Evolutionary conservation across 1,139 yeast genomes (phyloP).

Genomic region (Scheffersomyces parashehatae): DNA sequence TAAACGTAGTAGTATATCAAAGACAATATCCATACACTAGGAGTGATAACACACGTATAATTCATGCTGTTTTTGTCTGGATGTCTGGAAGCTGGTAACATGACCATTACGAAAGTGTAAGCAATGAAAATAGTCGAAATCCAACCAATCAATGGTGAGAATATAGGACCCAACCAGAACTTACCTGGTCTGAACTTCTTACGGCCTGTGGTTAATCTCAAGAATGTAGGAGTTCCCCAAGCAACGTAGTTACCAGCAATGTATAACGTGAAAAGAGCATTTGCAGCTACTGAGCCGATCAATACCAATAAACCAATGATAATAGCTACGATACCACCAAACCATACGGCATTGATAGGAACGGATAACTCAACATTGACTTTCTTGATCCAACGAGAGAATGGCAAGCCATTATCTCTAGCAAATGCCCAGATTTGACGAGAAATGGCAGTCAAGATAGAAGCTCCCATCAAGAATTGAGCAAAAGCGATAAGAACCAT

Average conservation of each 20-base stretch:
- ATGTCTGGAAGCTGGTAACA: slow-evolving; percentile 43
- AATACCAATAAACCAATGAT: slow-evolving; percentile 59
- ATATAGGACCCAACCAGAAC: slow-evolving; percentile 55
- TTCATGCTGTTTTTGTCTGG: slow-evolving; percentile 52
- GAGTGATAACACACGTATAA: slow-evolving; percentile 58
- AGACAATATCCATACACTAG: slow-evolving; percentile 41
- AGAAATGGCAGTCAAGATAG: slow-evolving; percentile 51
- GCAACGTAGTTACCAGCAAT: slow-evolving; percentile 64
- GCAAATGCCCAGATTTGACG: slow-evolving; percentile 56
- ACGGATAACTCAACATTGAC: slow-evolving; percentile 54
- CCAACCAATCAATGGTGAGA: slow-evolving; percentile 47
- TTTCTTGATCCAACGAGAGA: slow-evolving; percentile 47
- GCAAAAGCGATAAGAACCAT: slow-evolving; percentile 61
- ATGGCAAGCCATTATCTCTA: slow-evolving; percentile 52
- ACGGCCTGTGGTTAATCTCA: slow-evolving; percentile 47
- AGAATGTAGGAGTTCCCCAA: slow-evolving; percentile 58
- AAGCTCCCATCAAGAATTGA: slow-evolving; percentile 68
- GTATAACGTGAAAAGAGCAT: slow-evolving; percentile 57
- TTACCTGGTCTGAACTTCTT: slow-evolving; percentile 62
- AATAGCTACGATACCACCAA: slow-evolving; percentile 49
- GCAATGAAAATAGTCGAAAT: slow-evolving; percentile 30
- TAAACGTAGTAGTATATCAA: slow-evolving; percentile 44
- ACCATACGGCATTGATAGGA: slow-evolving; percentile 62
- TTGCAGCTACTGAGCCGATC: slow-evolving; percentile 60
- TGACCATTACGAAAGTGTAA: slow-evolving; percentile 46